A percentile compares a stretch with the other conserved stretches of the same genome.
These are phyloP conservation scores for Aspergillus nidulans DNA, from an alignment of 495 filamentous ascomycete genomes.

Conservation along the genomic window DNA sequence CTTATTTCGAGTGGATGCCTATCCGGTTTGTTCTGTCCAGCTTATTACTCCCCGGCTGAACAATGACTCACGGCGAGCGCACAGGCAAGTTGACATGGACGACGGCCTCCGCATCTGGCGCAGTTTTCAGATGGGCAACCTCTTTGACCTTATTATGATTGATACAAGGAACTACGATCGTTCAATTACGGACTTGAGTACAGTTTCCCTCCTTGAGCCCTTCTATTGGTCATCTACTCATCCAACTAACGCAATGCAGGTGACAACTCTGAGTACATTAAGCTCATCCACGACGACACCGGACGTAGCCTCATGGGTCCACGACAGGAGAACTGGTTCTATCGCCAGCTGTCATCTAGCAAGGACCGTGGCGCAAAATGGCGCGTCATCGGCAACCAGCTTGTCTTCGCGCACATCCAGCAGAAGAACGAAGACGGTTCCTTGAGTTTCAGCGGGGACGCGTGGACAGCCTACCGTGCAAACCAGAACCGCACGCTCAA, in stretches of 20 bases:
- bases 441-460: constrained; percentile 13
- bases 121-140: constrained; percentile 57
- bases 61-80: neutral
- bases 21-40: constrained; percentile 16
- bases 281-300: constrained; percentile 51
- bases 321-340: constrained; percentile 67
- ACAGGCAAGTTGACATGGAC: constrained; percentile 55
- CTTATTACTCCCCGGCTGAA: neutral
- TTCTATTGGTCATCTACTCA: neutral
- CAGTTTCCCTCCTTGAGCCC: neutral
- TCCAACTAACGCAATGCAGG: neutral
- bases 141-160: constrained; percentile 64
- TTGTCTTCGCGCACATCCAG: constrained; percentile 43
- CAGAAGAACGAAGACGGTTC: constrained; percentile 8
- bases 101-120: constrained; percentile 69
- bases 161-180: constrained; percentile 67
- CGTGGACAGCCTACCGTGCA: constrained; percentile 54
- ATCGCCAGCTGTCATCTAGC: constrained; percentile 51
- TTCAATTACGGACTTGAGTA: constrained; percentile 39
- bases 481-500: constrained; percentile 61
- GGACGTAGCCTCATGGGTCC: constrained; percentile 59
- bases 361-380: constrained; percentile 41
- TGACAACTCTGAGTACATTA: constrained; percentile 54
- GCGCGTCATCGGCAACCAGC: constrained; percentile 62
- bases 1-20: constrained; percentile 69